Conservation (phyloP, 345 rosid genomes). For the Sonneratia alba region DNA sequence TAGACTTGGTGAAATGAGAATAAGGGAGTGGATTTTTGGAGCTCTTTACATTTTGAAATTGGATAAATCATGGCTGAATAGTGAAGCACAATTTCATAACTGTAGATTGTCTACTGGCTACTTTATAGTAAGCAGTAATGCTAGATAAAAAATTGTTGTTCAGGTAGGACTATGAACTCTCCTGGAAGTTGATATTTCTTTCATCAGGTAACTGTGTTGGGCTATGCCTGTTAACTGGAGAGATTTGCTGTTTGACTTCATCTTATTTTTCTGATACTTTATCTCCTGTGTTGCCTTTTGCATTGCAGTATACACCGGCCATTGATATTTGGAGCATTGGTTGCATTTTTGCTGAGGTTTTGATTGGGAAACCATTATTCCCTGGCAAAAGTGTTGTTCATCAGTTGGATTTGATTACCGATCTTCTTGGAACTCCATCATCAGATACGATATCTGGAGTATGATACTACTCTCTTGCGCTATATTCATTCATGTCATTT, state of each 20-base stretch:
- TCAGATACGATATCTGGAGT: conserved; percentile 75
- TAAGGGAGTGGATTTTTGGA: not conserved
- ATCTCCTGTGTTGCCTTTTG: not conserved
- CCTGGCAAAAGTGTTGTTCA: conserved; percentile 56
- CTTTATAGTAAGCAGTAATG: conserved; percentile 54
- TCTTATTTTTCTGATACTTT: not conserved
- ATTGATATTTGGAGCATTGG: conserved; percentile 96
- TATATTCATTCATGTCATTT: not conserved
- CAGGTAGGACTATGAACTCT: conserved; percentile 99
- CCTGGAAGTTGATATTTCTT: conserved; percentile 22
- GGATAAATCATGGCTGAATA: not conserved
- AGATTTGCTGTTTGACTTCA: conserved; percentile 9
- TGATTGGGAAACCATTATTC: conserved; percentile 90
- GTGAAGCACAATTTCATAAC: conserved; percentile 6
- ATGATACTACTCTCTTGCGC: conserved; percentile 13
- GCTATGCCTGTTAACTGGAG: conserved; percentile 32
- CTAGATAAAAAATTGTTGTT: conserved; percentile 95
- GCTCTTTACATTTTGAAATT: not conserved
- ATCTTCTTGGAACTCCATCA: conserved; percentile 85
- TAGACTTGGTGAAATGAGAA: not conserved
- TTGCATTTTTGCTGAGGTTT: conserved; percentile 94
- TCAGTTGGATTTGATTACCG: too few relatives aligned
- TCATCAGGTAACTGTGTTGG: conserved; percentile 76
- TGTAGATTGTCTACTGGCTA: conserved; percentile 33
- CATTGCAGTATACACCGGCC: conserved; percentile 90